Conservation (phyloP, 768 basidiomycete genomes). For the Pleurotus platypus region DNA sequence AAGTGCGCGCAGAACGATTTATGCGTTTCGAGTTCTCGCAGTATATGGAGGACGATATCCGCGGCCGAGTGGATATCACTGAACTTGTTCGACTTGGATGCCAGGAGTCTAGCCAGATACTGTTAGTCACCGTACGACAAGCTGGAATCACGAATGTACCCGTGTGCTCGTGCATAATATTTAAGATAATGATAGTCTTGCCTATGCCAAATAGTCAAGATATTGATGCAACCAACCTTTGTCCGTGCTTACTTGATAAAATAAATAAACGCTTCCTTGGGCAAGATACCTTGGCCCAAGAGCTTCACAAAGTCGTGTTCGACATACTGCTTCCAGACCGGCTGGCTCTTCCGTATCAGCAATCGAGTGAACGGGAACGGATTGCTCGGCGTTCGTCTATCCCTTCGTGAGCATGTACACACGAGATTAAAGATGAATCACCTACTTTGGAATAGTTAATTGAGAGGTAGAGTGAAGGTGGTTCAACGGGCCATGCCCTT, state of each 20-base stretch:
- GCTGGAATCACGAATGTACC: constrained; percentile 32
- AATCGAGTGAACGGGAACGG: constrained; percentile 67
- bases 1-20: constrained; percentile 66
- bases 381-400: constrained; percentile 53
- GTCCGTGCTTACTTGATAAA: constrained; percentile 68
- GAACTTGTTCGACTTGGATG: constrained; percentile 71
- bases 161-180: constrained; percentile 83
- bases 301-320: constrained; percentile 81
- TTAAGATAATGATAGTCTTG: constrained; percentile 82
- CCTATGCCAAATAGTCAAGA: constrained; percentile 27
- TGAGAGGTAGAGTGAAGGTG: constrained; percentile 64
- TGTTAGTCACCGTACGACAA: background rate
- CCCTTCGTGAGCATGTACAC: background rate
- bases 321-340: constrained; percentile 71
- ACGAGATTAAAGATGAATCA: background rate
- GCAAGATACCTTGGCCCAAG: constrained; percentile 70
- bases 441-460: constrained; percentile 47
- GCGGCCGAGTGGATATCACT: constrained; percentile 59
- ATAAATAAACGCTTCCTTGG: constrained; percentile 65
- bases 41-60: constrained; percentile 57
- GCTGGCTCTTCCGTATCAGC: constrained; percentile 54
- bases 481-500: constrained; percentile 83
- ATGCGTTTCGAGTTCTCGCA: constrained; percentile 72
- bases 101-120: constrained; percentile 53
- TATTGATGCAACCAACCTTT: background rate